A percentile compares a stretch with the other conserved stretches of the same genome.
Evolutionary conservation across 2,329 filamentous ascomycete genomes (phyloP).

Genomic region (Pestalotiopsis sp.): DNA sequence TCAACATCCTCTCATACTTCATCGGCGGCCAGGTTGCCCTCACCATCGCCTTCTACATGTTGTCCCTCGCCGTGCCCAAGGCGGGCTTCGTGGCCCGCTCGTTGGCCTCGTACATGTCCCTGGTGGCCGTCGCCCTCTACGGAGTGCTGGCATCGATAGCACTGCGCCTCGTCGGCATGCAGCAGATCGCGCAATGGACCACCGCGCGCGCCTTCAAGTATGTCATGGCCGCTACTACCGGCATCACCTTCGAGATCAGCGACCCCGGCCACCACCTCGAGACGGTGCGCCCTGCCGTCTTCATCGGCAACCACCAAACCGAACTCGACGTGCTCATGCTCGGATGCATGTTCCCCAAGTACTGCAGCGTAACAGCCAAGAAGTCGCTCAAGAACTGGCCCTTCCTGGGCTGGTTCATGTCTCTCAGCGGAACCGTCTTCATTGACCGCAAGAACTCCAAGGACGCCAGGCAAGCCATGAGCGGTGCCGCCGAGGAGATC

Average conservation of each 20-base stretch:
- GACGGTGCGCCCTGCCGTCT: constrained; percentile 78
- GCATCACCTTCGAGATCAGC: constrained; percentile 75
- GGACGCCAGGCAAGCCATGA: constrained; percentile 84
- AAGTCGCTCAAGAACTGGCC: constrained; percentile 77
- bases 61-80: constrained; percentile 60
- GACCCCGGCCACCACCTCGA: constrained; percentile 67
- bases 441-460: constrained; percentile 88
- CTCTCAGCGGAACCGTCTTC: constrained; percentile 86
- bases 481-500: constrained; percentile 81
- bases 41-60: constrained; percentile 60
- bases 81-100: constrained; percentile 71
- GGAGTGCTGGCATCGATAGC: constrained; percentile 75
- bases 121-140: constrained; percentile 66
- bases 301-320: constrained; percentile 94
- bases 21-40: constrained; percentile 54
- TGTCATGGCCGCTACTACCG: constrained; percentile 74
- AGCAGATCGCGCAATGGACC: constrained; percentile 83
- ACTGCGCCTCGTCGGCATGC: constrained; percentile 72
- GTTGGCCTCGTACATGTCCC: constrained; percentile 65
- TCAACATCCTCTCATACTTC: constrained; percentile 43
- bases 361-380: constrained; percentile 94
- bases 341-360: constrained; percentile 83
- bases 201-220: constrained; percentile 79
- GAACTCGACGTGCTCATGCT: constrained; percentile 95
- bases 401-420: constrained; percentile 94